A percentile compares a stretch with the other conserved stretches of the same genome.
Evolutionary conservation across 805 yeast species (phyloP).

Genomic region (Babjeviella inositovora): DNA sequence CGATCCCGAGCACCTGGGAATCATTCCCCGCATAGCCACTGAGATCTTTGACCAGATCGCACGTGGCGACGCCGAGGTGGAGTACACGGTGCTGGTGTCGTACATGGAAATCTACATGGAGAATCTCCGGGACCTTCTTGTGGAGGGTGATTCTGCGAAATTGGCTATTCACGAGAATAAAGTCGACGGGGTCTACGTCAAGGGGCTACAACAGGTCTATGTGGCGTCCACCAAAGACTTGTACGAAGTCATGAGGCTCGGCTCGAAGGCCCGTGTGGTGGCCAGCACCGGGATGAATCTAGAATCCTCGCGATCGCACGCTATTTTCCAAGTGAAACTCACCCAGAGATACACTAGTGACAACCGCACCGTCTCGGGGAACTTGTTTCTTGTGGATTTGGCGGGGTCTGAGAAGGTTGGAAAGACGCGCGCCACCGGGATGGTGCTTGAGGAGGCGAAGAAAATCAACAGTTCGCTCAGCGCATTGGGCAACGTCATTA

Average conservation of each 20-base stretch:
- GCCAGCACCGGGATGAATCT: conserved; percentile 56
- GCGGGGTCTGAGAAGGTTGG: conserved; percentile 80
- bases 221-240: conserved; percentile 47
- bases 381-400: conserved; percentile 62
- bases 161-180: conserved; percentile 50
- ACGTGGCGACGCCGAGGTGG: conserved; percentile 30
- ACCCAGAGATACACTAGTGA: conserved; percentile 37
- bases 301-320: conserved; percentile 68
- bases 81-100: conserved; percentile 52
- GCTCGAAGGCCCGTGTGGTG: conserved; percentile 36
- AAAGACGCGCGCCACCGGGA: conserved; percentile 66
- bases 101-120: conserved; percentile 78
- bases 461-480: conserved; percentile 69
- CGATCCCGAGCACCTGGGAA: conserved; percentile 31
- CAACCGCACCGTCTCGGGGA: conserved; percentile 47
- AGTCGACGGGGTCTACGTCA: conserved; percentile 49
- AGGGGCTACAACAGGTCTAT: conserved; percentile 47
- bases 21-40: conserved; percentile 59
- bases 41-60: conserved; percentile 41
- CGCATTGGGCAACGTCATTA: conserved; percentile 67
- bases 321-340: conserved; percentile 56
- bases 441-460: conserved; percentile 67
- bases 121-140: conserved; percentile 52
- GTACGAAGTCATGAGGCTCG: conserved; percentile 37
- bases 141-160: conserved; percentile 12